Conservation (phyloP, 2,329 filamentous ascomycete genomes). For the Aspergillus aculeatinus region DNA sequence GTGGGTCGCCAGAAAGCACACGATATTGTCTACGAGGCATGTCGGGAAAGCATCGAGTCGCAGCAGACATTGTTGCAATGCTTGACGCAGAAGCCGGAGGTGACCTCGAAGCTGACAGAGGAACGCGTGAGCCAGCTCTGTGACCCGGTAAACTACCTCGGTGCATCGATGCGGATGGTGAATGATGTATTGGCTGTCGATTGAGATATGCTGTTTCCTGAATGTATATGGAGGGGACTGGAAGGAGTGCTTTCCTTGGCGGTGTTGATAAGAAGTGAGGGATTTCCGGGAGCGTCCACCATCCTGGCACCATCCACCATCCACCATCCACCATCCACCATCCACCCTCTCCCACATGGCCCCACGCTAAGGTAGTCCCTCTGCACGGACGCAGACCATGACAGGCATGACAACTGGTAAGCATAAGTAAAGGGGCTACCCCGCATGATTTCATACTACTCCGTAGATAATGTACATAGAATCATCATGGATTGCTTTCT, state of each 20-base stretch:
- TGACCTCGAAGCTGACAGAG: constrained; percentile 46
- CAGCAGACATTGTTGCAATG: constrained; percentile 46
- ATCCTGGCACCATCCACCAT: neutral
- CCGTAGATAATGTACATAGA: too few relatives aligned
- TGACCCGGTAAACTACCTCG: constrained; percentile 53
- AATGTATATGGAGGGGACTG: neutral
- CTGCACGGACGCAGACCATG: too few relatives aligned
- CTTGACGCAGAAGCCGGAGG: constrained; percentile 40
- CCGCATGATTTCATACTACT: too few relatives aligned
- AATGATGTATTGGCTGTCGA: constrained; percentile 29
- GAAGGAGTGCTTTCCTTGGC: neutral
- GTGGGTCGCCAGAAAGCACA: constrained; percentile 55
- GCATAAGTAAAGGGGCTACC: too few relatives aligned
- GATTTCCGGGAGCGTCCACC: neutral
- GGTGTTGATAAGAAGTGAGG: neutral
- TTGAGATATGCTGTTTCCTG: neutral
- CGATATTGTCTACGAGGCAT: constrained; percentile 58
- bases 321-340: neutral
- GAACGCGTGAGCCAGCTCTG: constrained; percentile 54
- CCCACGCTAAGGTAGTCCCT: neutral
- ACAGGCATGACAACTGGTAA: too few relatives aligned
- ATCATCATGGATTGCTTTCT: too few relatives aligned
- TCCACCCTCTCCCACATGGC: neutral
- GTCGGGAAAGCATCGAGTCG: constrained; percentile 50
- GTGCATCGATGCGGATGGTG: constrained; percentile 34